Conservation (phyloP, 352 stramenopile genomes). For the Globisporangium lucens region DNA sequence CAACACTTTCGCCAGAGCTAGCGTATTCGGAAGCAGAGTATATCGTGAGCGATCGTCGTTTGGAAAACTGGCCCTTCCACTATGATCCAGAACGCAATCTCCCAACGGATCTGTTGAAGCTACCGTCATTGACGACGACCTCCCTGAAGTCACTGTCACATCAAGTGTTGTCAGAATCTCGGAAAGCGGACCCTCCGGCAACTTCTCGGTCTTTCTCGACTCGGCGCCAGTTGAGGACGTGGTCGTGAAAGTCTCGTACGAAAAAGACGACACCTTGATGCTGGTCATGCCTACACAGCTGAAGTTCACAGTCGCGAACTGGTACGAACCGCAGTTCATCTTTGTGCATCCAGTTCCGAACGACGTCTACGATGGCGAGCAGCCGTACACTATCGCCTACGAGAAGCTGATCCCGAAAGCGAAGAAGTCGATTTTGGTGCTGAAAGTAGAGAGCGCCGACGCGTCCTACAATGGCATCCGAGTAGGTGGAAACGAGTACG, state of each 20-base stretch:
- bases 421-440: slow-evolving; percentile 41
- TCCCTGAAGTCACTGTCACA: slow-evolving; percentile 58
- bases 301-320: slow-evolving; percentile 45
- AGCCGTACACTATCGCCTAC: slow-evolving; percentile 53
- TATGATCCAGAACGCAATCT: slow-evolving; percentile 32
- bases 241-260: slow-evolving; percentile 42
- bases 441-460: slow-evolving; percentile 39
- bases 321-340: slow-evolving; percentile 51
- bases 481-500: slow-evolving; percentile 49
- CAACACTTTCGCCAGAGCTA: slow-evolving; percentile 21
- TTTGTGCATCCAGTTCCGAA: slow-evolving; percentile 42
- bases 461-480: slow-evolving; percentile 36
- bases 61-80: slow-evolving; percentile 35
- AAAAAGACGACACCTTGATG: slow-evolving; percentile 34
- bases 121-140: slow-evolving; percentile 54
- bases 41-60: slow-evolving; percentile 30
- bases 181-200: slow-evolving; percentile 37
- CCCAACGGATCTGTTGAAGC: slow-evolving; percentile 32
- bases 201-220: slow-evolving; percentile 59
- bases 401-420: slow-evolving; percentile 47
- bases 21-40: slow-evolving; percentile 44
- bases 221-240: slow-evolving; percentile 53
- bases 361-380: slow-evolving; percentile 44
- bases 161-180: slow-evolving; percentile 31
- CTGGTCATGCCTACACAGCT: slow-evolving; percentile 36